These are phyloP conservation scores for Mycena chlorophos DNA, from an alignment of 768 basidiomycete species.

Conservation along the genomic window DNA sequence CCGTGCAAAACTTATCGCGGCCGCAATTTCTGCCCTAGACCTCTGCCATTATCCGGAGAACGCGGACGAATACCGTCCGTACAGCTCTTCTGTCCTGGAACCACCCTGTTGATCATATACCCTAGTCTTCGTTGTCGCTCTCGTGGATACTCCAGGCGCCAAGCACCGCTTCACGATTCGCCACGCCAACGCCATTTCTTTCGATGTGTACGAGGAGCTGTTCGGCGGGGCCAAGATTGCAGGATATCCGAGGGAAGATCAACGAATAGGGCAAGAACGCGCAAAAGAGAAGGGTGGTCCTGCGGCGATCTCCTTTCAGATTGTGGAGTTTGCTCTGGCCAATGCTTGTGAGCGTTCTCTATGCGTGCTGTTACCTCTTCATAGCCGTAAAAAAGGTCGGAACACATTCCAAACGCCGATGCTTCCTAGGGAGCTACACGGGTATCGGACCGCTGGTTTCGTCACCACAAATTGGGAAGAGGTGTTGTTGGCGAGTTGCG, in stretches of 20 bases:
- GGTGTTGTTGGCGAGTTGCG: conserved; percentile 13
- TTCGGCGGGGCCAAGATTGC: conserved; percentile 1
- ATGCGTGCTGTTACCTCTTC: not conserved
- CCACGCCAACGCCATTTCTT: conserved; percentile 8
- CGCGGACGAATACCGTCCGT: conserved; percentile 19
- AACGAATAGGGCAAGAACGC: conserved; percentile 20
- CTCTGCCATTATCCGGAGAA: conserved; percentile 22
- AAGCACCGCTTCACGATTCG: conserved; percentile 15
- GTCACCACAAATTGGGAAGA: conserved; percentile 15
- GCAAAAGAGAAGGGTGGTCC: conserved; percentile 12
- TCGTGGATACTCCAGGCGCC: conserved; percentile 18
- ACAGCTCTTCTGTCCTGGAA: not conserved
- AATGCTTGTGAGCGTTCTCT: conserved; percentile 10
- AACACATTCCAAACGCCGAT: conserved; percentile 22
- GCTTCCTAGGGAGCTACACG: conserved; percentile 21
- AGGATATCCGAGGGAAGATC: conserved; percentile 17
- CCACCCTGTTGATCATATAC: not conserved
- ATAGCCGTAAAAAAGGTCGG: conserved; percentile 11
- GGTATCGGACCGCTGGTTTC: conserved; percentile 18
- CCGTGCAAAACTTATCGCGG: conserved; percentile 16
- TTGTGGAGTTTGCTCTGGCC: conserved; percentile 13
- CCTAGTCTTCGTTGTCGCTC: conserved; percentile 16
- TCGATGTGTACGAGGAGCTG: conserved; percentile 13
- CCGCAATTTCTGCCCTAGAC: conserved; percentile 22
- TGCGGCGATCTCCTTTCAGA: conserved; percentile 19